Evolutionary conservation across 352 stramenopile genomes (phyloP).

Genomic region (Phytophthora sp.): DNA sequence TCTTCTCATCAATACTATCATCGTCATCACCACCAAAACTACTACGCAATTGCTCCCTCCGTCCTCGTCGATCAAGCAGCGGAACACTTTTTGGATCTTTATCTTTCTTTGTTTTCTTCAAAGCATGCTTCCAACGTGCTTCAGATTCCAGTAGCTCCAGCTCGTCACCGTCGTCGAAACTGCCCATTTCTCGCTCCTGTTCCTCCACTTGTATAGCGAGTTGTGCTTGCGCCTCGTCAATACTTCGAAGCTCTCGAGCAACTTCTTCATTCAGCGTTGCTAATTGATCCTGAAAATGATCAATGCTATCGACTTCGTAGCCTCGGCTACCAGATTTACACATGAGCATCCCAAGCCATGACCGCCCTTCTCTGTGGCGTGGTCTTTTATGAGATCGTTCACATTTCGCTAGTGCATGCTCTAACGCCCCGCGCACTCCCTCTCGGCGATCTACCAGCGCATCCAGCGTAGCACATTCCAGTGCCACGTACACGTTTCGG

Average conservation of each 20-base stretch:
- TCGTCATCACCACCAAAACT: constrained; percentile 30
- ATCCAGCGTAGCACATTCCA: constrained; percentile 71
- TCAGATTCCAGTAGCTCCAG: constrained; percentile 10
- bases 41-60: constrained; percentile 12
- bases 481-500: constrained; percentile 67
- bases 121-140: constrained; percentile 8
- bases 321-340: constrained; percentile 49
- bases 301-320: constrained; percentile 60
- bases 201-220: constrained; percentile 52
- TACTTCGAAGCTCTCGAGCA: constrained; percentile 61
- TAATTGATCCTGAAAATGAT: constrained; percentile 63
- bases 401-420: constrained; percentile 57
- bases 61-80: constrained; percentile 18
- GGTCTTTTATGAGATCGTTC: constrained; percentile 52
- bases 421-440: constrained; percentile 46
- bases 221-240: constrained; percentile 60
- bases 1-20: constrained; percentile 35
- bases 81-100: constrained; percentile 24
- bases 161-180: constrained; percentile 28
- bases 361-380: constrained; percentile 51
- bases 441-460: constrained; percentile 59
- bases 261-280: constrained; percentile 65
- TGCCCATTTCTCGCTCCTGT: constrained; percentile 26
- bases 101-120: constrained; percentile 12
- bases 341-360: constrained; percentile 45